Percentiles rank a stretch among this genome's conserved stretches.
phyloP scores from a whole-genome alignment of 176 grass and related monocot genomes.

The Alloteropsis semialata region DNA sequence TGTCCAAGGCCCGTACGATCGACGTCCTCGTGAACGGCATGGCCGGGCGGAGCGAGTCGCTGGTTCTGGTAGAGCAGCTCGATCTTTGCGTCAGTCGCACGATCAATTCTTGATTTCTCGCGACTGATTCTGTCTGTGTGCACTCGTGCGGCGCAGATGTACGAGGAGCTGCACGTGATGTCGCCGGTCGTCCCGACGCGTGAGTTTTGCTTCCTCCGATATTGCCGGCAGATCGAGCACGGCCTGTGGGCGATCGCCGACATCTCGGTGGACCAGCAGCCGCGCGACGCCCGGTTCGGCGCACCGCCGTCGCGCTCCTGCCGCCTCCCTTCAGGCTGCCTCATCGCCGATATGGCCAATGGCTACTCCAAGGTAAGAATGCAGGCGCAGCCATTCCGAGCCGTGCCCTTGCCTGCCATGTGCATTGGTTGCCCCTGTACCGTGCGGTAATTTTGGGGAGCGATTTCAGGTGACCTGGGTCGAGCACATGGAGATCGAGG shows the following conservation, averaged over 20 bases:
- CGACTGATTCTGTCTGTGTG: too few relatives aligned
- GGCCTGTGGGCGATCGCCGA: conserved; percentile 80
- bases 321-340: conserved; percentile 81
- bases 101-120: not conserved
- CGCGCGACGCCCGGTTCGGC: conserved; percentile 50
- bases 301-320: conserved; percentile 40
- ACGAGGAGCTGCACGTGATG: conserved; percentile 80
- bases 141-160: conserved; percentile 73
- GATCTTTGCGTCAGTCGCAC: too few relatives aligned
- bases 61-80: conserved; percentile 67
- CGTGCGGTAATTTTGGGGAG: too few relatives aligned
- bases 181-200: conserved; percentile 69
- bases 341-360: conserved; percentile 83
- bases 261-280: conserved; percentile 69
- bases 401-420: not conserved
- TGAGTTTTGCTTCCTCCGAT: conserved; percentile 89
- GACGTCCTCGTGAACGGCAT: conserved; percentile 70
- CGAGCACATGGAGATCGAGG: conserved; percentile 84
- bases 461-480: conserved; percentile 78
- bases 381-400: not conserved
- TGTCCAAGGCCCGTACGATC: conserved; percentile 64
- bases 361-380: conserved; percentile 95
- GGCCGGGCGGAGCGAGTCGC: conserved; percentile 64
- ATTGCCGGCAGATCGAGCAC: conserved; percentile 92
- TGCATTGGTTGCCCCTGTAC: too few relatives aligned